Evolutionary conservation across 2,329 filamentous ascomycete species (phyloP), one percentile per base, ranked within the genome.

Genomic region (Neoscytalidium dimidiatum): DNA sequence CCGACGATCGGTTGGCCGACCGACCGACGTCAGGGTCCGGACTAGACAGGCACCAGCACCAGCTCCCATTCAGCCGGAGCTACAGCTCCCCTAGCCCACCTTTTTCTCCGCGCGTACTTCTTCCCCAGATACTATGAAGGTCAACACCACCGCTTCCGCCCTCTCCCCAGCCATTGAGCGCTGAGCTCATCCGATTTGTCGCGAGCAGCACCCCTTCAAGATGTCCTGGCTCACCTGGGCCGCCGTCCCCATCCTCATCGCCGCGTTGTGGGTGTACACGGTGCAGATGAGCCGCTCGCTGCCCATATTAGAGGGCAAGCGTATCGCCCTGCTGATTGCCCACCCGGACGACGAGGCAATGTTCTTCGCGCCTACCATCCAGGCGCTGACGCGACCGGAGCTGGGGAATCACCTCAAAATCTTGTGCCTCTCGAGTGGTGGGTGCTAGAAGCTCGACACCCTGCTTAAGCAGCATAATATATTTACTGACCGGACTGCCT

Each of bases 341-440:
- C 95, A 99, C 80, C 95, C 95, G 0, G 95, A 99, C 79, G 95
- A 99, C 74, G 95, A 99, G 82, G 95, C 94, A 77, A 99, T 99
- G 95, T 99, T 99, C 84, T 99, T 99, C 80, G 88, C 93, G 68
- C 95, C 95, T 0, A 91, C 92, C 0, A 84, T 98, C 14, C 84
- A 96, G 71, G 88, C 91, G n/a, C 85, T 99, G 65, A 94, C 93
- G 19, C 84, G 86, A 14, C 92, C 92, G 3, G 87, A 89, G 66
- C 84, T 90, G 21, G 91, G 92, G 3, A 98, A 99, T 79, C 92
- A 96, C 75, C 85, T 99, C 74, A 95, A 96, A 80, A 96, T 99
- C 68, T 81, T 98, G 64, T 99, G 95, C 80, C 81, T 99, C 68
- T 96, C 92, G 79, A 94, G 89, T 69, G 94, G 92, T 89, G 79